These are phyloP conservation scores for Hura crepitans DNA, from an alignment of 441 rosid species.

Conservation along the genomic window DNA sequence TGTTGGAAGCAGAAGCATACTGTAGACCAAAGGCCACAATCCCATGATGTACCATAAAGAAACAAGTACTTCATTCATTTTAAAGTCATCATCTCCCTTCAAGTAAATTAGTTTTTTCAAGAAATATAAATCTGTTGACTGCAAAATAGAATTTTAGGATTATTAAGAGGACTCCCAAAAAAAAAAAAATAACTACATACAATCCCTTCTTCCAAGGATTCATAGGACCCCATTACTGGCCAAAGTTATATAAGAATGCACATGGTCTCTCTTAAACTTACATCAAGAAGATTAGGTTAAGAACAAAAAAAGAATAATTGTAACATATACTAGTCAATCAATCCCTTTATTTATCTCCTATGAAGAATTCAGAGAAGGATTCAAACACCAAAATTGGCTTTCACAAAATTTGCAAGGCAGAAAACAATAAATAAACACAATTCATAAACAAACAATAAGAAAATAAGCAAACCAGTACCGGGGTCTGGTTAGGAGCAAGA, in stretches of 20 bases:
- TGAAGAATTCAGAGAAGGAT: background rate
- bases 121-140: constrained; percentile 78
- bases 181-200: background rate
- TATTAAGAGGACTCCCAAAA: background rate
- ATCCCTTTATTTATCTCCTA: background rate
- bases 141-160: constrained; percentile 22
- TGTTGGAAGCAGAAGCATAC: constrained; percentile 80
- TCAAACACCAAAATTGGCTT: background rate
- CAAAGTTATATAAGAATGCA: background rate
- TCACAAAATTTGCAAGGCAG: background rate
- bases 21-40: constrained; percentile 76
- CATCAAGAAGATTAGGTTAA: background rate
- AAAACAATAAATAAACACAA: background rate
- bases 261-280: too few species aligned
- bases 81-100: constrained; percentile 78
- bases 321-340: background rate
- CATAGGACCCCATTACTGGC: background rate
- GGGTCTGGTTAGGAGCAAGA: constrained; percentile 73
- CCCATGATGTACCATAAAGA: constrained; percentile 88
- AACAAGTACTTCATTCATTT: constrained; percentile 78
- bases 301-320: background rate
- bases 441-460: background rate
- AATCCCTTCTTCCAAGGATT: background rate
- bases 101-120: constrained; percentile 70
- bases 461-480: constrained; percentile 32